These are phyloP conservation scores for Gossypium sturtianum DNA, from an alignment of 345 rosid species.

Conservation along the genomic window DNA sequence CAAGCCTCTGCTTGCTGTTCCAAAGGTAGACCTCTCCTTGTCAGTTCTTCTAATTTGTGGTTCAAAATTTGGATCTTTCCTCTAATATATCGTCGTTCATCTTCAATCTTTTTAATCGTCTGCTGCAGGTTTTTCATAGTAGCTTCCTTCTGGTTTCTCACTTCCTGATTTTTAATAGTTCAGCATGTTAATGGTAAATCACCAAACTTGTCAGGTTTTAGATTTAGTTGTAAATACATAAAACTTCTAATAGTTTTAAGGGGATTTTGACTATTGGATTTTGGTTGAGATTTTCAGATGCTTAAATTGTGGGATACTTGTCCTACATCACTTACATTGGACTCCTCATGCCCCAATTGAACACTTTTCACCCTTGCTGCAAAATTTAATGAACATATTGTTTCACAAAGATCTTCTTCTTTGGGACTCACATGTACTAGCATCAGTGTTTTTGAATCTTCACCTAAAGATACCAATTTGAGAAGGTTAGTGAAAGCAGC, in stretches of 20 bases:
- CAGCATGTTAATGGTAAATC: slow-evolving; percentile 3
- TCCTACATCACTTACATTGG: slow-evolving; percentile 31
- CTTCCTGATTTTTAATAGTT: slow-evolving; percentile 40
- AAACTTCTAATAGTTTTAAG: too few species aligned
- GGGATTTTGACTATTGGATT: too few species aligned
- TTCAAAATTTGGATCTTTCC: slow-evolving; percentile 36
- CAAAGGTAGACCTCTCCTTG: slow-evolving; percentile 27
- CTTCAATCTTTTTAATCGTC: slow-evolving; percentile 45
- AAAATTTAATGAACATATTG: slow-evolving; percentile 68
- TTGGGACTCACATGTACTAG: slow-evolving; percentile 75
- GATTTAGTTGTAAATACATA: too few species aligned
- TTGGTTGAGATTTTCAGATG: background rate
- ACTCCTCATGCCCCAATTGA: slow-evolving; percentile 49
- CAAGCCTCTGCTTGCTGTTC: slow-evolving; percentile 27
- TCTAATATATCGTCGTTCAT: slow-evolving; percentile 34
- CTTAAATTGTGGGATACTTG: background rate
- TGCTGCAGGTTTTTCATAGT: slow-evolving; percentile 45
- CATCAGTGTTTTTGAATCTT: slow-evolving; percentile 79
- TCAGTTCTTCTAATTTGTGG: slow-evolving; percentile 36
- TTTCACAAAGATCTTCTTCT: slow-evolving; percentile 81
- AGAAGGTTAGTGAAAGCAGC: too few species aligned
- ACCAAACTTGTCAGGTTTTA: background rate
- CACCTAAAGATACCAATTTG: slow-evolving; percentile 33
- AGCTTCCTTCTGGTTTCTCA: slow-evolving; percentile 35
- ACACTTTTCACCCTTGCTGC: slow-evolving; percentile 62